Conservation (phyloP, 371 early-diverging fungal genomes). For the Batrachochytrium dendrobatidis region DNA sequence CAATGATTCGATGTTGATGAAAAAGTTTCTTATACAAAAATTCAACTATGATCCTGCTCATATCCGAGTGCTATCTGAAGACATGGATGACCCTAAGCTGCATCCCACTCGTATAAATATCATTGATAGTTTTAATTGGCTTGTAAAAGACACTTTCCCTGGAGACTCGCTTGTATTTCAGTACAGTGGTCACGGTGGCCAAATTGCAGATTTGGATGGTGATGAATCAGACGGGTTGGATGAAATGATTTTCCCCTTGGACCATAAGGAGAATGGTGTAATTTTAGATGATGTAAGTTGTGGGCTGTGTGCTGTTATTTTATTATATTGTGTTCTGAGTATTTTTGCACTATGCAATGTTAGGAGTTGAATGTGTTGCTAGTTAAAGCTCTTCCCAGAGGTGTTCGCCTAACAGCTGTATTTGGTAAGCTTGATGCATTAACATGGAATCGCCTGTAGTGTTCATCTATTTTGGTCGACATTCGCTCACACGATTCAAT, state of each 20-base stretch:
- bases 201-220: conserved; percentile 53
- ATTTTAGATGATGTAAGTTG: conserved; percentile 67
- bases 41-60: conserved; percentile 59
- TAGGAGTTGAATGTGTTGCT: conserved; percentile 68
- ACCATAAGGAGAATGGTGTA: conserved; percentile 62
- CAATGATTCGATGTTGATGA: conserved; percentile 84
- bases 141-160: background rate
- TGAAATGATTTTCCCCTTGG: conserved; percentile 76
- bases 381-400: conserved; percentile 70
- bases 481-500: background rate
- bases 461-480: background rate
- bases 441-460: background rate
- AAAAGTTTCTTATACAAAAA: conserved; percentile 55
- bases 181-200: conserved; percentile 75
- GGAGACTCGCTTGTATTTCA: background rate
- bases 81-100: conserved; percentile 50
- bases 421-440: conserved; percentile 42
- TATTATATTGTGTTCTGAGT: background rate
- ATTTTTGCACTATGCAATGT: background rate
- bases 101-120: conserved; percentile 78
- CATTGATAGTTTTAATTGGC: conserved; percentile 77
- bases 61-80: conserved; percentile 83
- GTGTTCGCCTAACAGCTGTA: conserved; percentile 72
- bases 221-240: conserved; percentile 83
- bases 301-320: background rate